Evolutionary conservation across 1,284 basidiomycete genomes (phyloP).

Genomic region (Chalciporus sp.): DNA sequence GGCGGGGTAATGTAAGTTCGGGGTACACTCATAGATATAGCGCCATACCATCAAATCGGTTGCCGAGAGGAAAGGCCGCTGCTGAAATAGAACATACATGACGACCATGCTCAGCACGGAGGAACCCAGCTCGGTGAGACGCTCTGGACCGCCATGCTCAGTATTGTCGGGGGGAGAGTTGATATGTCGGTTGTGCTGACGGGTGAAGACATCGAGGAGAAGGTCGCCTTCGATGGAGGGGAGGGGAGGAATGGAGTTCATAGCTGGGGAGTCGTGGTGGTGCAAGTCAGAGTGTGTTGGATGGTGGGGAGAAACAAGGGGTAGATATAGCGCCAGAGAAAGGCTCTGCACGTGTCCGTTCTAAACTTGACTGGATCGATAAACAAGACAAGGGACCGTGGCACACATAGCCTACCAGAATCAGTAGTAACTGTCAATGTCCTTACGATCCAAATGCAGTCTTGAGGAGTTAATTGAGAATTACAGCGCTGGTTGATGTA

Average conservation of each 20-base stretch:
- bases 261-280: background rate
- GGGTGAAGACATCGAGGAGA: conserved; percentile 53
- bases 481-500: background rate
- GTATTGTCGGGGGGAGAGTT: conserved; percentile 26
- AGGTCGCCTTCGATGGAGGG: conserved; percentile 54
- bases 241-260: conserved; percentile 31
- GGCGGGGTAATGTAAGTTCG: conserved; percentile 1
- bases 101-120: conserved; percentile 46
- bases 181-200: conserved; percentile 32
- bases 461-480: background rate
- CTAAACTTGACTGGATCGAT: background rate
- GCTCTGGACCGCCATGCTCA: conserved; percentile 49
- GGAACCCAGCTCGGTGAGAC: conserved; percentile 51
- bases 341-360: background rate
- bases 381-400: background rate
- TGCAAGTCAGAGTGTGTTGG: background rate
- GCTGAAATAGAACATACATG: conserved; percentile 45
- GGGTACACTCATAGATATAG: background rate
- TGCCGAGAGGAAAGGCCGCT: conserved; percentile 42
- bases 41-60: conserved; percentile 43
- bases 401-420: background rate
- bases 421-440: background rate
- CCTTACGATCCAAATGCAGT: background rate
- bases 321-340: background rate
- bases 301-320: background rate